These are phyloP conservation scores for Synchytrium microbalum DNA, from an alignment of 371 early-diverging fungal species.

Conservation along the genomic window DNA sequence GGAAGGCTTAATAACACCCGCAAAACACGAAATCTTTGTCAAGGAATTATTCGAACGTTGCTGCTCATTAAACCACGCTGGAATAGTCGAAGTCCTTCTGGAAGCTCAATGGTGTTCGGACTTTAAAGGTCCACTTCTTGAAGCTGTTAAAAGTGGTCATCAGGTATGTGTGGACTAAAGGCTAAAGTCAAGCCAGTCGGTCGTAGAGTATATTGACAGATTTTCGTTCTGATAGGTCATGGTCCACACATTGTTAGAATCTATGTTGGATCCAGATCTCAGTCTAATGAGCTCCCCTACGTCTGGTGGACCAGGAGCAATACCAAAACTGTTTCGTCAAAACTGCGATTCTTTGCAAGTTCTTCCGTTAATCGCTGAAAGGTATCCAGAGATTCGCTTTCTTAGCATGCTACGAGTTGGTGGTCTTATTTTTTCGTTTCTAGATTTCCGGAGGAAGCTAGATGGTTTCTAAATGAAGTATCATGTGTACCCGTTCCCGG, in stretches of 20 bases:
- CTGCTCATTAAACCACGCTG: slow-evolving; percentile 20
- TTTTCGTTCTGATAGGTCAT: slow-evolving; percentile 7
- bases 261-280: slow-evolving; percentile 22
- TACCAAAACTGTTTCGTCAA: slow-evolving; percentile 24
- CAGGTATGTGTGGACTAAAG: slow-evolving; percentile 19
- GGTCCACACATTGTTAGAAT: slow-evolving; percentile 25
- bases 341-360: slow-evolving; percentile 18
- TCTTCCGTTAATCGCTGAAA: slow-evolving; percentile 21
- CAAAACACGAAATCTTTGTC: slow-evolving; percentile 16
- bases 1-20: slow-evolving; percentile 7
- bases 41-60: slow-evolving; percentile 17
- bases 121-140: slow-evolving; percentile 10
- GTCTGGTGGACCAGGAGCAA: slow-evolving; percentile 5
- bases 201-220: too few relatives aligned
- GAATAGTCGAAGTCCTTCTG: slow-evolving; percentile 23
- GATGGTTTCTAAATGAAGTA: slow-evolving; percentile 28
- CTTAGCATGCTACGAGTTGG: too few relatives aligned
- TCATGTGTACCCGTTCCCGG: slow-evolving; percentile 27
- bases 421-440: too few relatives aligned
- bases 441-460: slow-evolving; percentile 29
- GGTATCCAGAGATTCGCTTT: too few relatives aligned
- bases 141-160: slow-evolving; percentile 23
- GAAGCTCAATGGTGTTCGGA: slow-evolving; percentile 23
- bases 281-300: slow-evolving; percentile 11
- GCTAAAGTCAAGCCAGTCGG: too few relatives aligned